Evolutionary conservation across 2,329 filamentous ascomycete genomes (phyloP).

Genomic region (Chalara sp.): DNA sequence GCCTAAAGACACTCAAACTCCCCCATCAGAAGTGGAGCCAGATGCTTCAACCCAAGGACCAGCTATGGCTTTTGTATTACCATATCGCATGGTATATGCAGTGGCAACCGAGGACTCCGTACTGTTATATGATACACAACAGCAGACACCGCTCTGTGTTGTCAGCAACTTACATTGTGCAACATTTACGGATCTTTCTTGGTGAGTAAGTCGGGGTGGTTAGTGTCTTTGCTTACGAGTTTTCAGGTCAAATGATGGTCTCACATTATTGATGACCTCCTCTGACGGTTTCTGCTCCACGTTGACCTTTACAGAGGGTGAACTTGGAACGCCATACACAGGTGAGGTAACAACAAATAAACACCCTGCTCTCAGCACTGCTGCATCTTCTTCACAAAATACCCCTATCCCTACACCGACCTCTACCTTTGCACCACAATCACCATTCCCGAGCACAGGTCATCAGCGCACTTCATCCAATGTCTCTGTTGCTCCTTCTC

Average conservation of each 20-base stretch:
- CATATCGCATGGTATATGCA: slow-evolving; percentile 92
- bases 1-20: slow-evolving; percentile 19
- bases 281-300: slow-evolving; percentile 97
- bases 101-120: slow-evolving; percentile 96
- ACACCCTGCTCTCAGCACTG: slow-evolving; percentile 29
- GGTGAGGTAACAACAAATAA: slow-evolving; percentile 52
- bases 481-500: slow-evolving; percentile 50
- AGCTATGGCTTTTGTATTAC: slow-evolving; percentile 70
- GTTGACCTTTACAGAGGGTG: slow-evolving; percentile 74
- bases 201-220: slow-evolving; percentile 50
- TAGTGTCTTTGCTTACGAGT: slow-evolving; percentile 7
- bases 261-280: slow-evolving; percentile 86
- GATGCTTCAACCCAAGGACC: slow-evolving; percentile 48
- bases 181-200: slow-evolving; percentile 92
- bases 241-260: slow-evolving; percentile 65
- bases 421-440: slow-evolving; percentile 51
- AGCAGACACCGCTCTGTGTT: slow-evolving; percentile 85
- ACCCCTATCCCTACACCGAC: slow-evolving; percentile 69
- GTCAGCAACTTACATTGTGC: slow-evolving; percentile 97
- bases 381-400: slow-evolving; percentile 49
- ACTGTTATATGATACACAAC: slow-evolving; percentile 92
- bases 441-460: slow-evolving; percentile 40
- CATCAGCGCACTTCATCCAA: slow-evolving; percentile 53
- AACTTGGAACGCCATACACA: slow-evolving; percentile 77
- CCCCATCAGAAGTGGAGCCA: slow-evolving; percentile 35